A percentile compares a stretch with the other conserved stretches of the same genome.
Conservation (phyloP, 305 asterid genomes). For the Fraxinus paxiana region DNA sequence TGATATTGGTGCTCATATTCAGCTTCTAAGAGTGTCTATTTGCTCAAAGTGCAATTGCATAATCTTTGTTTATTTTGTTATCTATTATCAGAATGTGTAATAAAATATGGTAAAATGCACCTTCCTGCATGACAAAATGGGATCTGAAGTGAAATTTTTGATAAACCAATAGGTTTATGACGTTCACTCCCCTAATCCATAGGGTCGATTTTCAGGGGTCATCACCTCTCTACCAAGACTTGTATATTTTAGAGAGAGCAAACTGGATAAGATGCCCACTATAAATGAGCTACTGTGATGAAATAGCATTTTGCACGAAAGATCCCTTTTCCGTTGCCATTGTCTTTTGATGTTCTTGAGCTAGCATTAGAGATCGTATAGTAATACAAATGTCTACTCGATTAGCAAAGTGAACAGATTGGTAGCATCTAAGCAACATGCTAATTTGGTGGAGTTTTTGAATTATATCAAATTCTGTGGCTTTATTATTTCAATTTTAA, state of each 20-base stretch:
- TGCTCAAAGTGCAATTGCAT: neutral
- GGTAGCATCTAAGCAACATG: neutral
- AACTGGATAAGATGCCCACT: neutral
- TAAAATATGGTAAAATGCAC: neutral
- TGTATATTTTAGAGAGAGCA: neutral
- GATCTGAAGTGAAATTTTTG: neutral
- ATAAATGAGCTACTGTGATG: neutral
- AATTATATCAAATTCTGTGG: neutral
- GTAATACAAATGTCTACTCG: neutral
- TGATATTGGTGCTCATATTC: neutral
- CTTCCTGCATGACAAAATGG: neutral
- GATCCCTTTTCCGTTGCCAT: neutral
- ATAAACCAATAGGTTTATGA: neutral
- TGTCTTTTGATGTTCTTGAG: neutral
- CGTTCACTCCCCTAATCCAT: neutral
- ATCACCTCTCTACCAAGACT: neutral
- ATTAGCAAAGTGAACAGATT: neutral
- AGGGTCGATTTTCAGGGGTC: neutral
- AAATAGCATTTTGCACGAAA: neutral
- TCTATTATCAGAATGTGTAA: neutral
- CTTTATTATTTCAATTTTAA: neutral
- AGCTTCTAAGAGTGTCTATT: neutral
- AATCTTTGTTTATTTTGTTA: neutral
- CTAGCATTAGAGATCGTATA: neutral
- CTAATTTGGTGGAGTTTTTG: neutral